Evolutionary conservation across 768 basidiomycete species (phyloP).

Genomic region (Antrodiella citrinella): DNA sequence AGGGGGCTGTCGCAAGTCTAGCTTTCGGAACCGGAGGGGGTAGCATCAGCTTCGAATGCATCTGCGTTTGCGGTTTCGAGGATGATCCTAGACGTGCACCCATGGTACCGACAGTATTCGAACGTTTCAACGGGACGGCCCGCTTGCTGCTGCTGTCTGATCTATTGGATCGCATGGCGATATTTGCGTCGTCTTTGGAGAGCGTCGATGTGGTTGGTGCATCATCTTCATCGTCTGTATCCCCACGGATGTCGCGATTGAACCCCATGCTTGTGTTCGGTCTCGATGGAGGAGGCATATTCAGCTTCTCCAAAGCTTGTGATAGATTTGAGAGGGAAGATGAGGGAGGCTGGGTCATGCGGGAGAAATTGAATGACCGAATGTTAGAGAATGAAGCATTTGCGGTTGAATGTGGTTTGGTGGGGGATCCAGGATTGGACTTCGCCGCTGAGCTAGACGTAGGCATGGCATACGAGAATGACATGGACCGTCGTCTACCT

Average conservation of each 20-base stretch:
- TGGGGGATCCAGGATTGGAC: slow-evolving; percentile 9
- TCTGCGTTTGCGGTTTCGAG: slow-evolving; percentile 6
- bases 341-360: slow-evolving; percentile 4
- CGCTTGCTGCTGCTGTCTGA: not conserved
- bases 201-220: not conserved
- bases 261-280: slow-evolving; percentile 71
- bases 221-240: slow-evolving; percentile 7
- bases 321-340: slow-evolving; percentile 53
- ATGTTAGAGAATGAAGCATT: not conserved
- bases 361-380: not conserved
- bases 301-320: slow-evolving; percentile 63
- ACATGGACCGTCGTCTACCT: slow-evolving; percentile 4
- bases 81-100: slow-evolving; percentile 6
- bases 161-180: not conserved
- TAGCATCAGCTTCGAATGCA: slow-evolving; percentile 14
- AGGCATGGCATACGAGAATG: slow-evolving; percentile 9
- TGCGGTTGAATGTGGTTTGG: slow-evolving; percentile 4
- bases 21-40: slow-evolving; percentile 14
- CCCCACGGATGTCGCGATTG: slow-evolving; percentile 22
- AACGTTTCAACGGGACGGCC: not conserved
- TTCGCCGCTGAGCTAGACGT: slow-evolving; percentile 15
- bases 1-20: not conserved
- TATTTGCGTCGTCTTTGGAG: slow-evolving; percentile 7
- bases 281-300: slow-evolving; percentile 53
- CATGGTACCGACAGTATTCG: slow-evolving; percentile 11